Percentiles rank a stretch among this genome's conserved stretches.
Conservation (phyloP, 1,139 yeast species). For the Saccharomyces pastorianus region DNA sequence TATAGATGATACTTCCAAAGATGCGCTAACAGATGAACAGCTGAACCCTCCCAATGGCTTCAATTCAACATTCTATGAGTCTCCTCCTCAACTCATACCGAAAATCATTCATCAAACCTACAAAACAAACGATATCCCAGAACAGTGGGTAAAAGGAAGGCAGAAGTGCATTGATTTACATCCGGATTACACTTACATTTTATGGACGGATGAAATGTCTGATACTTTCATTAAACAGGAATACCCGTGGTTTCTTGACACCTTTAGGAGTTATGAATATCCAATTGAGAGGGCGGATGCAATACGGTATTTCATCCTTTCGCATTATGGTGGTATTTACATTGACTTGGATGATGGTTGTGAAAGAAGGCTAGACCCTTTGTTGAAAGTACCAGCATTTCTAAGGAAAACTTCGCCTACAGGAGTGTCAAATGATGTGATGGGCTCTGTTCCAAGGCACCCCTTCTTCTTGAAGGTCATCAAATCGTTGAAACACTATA, state of each 20-base stretch:
- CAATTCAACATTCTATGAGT: slow-evolving; percentile 9
- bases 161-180: slow-evolving; percentile 67
- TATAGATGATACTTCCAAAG: slow-evolving; percentile 61
- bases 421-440: slow-evolving; percentile 86
- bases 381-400: slow-evolving; percentile 75
- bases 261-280: slow-evolving; percentile 70
- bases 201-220: slow-evolving; percentile 87
- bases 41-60: slow-evolving; percentile 36
- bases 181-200: slow-evolving; percentile 77
- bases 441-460: slow-evolving; percentile 83
- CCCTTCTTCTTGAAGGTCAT: slow-evolving; percentile 73
- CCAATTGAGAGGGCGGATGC: slow-evolving; percentile 90
- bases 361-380: slow-evolving; percentile 66
- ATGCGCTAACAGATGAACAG: slow-evolving; percentile 55
- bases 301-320: slow-evolving; percentile 74
- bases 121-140: slow-evolving; percentile 70
- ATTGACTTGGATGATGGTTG: slow-evolving; percentile 90
- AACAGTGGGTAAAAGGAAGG: slow-evolving; percentile 72
- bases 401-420: slow-evolving; percentile 83
- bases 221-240: slow-evolving; percentile 67
- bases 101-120: slow-evolving; percentile 91
- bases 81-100: slow-evolving; percentile 56
- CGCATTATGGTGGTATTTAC: slow-evolving; percentile 82
- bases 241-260: slow-evolving; percentile 77
- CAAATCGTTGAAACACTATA: slow-evolving; percentile 53